These are phyloP conservation scores for Botrytis galanthina DNA, from an alignment of 2,329 filamentous ascomycete species.

Conservation along the genomic window DNA sequence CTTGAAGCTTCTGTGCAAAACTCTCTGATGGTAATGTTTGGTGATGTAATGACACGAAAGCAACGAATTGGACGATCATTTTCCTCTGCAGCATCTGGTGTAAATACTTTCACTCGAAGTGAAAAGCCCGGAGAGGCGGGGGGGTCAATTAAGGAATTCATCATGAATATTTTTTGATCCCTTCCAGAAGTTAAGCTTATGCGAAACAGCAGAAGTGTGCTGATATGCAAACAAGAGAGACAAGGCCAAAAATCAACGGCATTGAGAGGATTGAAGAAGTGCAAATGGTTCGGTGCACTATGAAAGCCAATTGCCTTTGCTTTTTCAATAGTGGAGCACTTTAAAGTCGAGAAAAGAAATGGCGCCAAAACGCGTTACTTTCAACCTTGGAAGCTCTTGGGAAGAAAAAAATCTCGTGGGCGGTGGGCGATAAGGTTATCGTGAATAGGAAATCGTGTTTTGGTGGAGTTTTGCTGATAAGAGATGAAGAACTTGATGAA, in stretches of 20 bases:
- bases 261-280: slow-evolving; percentile 7
- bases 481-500: neutral
- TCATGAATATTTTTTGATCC: neutral
- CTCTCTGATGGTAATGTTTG: slow-evolving; percentile 35
- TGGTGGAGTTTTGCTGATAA: neutral
- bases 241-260: slow-evolving; percentile 4
- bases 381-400: no score
- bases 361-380: slow-evolving; percentile 15
- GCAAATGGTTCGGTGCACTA: neutral
- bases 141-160: slow-evolving; percentile 31
- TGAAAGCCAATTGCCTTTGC: neutral
- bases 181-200: slow-evolving; percentile 3
- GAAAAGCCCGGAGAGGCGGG: slow-evolving; percentile 33
- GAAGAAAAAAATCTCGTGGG: neutral
- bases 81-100: slow-evolving; percentile 26
- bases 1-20: slow-evolving; percentile 36
- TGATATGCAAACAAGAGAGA: slow-evolving; percentile 4
- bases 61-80: slow-evolving; percentile 33
- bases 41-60: slow-evolving; percentile 35
- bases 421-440: neutral
- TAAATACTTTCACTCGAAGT: slow-evolving; percentile 37
- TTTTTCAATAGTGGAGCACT: slow-evolving; percentile 17
- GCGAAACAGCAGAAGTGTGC: neutral
- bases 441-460: neutral
- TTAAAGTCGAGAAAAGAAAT: neutral